Conservation (phyloP, 2,329 filamentous ascomycete species). For the Trichoderma sp. region DNA sequence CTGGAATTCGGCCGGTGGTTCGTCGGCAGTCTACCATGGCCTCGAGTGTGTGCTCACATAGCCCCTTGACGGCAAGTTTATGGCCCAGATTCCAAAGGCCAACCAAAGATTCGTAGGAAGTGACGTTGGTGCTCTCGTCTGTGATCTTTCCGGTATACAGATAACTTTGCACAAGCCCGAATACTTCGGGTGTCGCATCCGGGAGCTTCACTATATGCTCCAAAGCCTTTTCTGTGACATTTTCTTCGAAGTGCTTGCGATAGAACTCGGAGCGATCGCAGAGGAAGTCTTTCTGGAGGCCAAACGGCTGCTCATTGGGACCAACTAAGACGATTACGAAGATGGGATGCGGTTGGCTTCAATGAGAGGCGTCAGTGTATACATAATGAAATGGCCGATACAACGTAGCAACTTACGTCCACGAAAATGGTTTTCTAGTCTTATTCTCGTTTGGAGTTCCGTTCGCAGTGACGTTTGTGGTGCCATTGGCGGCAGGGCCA, state of each 20-base stretch:
- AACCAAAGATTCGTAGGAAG: slow-evolving; percentile 54
- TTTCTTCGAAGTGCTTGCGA: slow-evolving; percentile 43
- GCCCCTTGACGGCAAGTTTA: slow-evolving; percentile 51
- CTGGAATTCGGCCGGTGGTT: slow-evolving; percentile 54
- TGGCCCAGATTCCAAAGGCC: slow-evolving; percentile 57
- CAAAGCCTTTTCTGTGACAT: slow-evolving; percentile 38
- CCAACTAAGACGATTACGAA: slow-evolving; percentile 58
- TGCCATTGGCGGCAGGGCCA: background rate
- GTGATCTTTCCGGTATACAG: slow-evolving; percentile 52
- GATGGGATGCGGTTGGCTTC: slow-evolving; percentile 50
- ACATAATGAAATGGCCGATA: background rate
- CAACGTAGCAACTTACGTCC: slow-evolving; percentile 34
- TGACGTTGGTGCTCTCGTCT: slow-evolving; percentile 41
- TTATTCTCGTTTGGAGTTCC: background rate
- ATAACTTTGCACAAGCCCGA: slow-evolving; percentile 55
- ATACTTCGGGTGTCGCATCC: slow-evolving; percentile 48
- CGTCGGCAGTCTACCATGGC: slow-evolving; percentile 57
- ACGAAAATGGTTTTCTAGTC: slow-evolving; percentile 32
- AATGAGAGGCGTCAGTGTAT: background rate
- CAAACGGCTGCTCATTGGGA: slow-evolving; percentile 52
- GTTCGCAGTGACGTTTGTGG: background rate
- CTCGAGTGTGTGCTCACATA: slow-evolving; percentile 56
- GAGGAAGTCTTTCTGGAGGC: slow-evolving; percentile 58
- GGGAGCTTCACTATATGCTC: slow-evolving; percentile 53
- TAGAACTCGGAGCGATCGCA: slow-evolving; percentile 52